phyloP scores from a whole-genome alignment of 1,284 basidiomycete genomes.

The Chalciporus sp. region DNA sequence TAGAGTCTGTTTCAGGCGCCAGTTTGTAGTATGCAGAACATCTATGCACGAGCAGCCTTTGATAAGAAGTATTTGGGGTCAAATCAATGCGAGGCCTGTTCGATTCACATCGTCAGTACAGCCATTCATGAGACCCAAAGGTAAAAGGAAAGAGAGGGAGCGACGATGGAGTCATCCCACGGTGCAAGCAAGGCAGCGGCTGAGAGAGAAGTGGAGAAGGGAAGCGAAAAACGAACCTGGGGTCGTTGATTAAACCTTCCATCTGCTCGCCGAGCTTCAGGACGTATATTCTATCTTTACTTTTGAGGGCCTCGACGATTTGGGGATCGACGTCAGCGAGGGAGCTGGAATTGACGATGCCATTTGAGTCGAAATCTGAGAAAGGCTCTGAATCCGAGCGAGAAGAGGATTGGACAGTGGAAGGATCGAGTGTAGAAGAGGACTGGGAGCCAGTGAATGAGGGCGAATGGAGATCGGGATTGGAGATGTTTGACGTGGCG shows the following conservation, averaged over 20 bases:
- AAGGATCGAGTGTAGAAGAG: conserved; percentile 5
- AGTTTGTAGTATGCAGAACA: conserved; percentile 79
- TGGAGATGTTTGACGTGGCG: conserved; percentile 9
- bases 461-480: conserved; percentile 13
- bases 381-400: conserved; percentile 35
- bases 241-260: conserved; percentile 74
- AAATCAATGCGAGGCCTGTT: conserved; percentile 62
- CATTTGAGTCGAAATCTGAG: conserved; percentile 29
- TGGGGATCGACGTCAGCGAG: conserved; percentile 61
- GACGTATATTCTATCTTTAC: conserved; percentile 84
- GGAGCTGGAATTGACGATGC: conserved; percentile 13
- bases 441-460: conserved; percentile 2
- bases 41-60: conserved; percentile 79
- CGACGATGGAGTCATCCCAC: background rate
- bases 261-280: conserved; percentile 81
- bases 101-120: conserved; percentile 18
- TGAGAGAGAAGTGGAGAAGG: background rate
- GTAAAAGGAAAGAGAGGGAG: background rate
- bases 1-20: conserved; percentile 63
- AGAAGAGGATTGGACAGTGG: conserved; percentile 15
- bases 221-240: conserved; percentile 50
- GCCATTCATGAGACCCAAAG: conserved; percentile 14
- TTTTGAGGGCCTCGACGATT: conserved; percentile 77
- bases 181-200: conserved; percentile 1
- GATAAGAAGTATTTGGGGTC: conserved; percentile 71